Evolutionary conservation across 2,329 filamentous ascomycete species (phyloP), one percentile per base, ranked within the genome.

Genomic region (Eutypa lata): DNA sequence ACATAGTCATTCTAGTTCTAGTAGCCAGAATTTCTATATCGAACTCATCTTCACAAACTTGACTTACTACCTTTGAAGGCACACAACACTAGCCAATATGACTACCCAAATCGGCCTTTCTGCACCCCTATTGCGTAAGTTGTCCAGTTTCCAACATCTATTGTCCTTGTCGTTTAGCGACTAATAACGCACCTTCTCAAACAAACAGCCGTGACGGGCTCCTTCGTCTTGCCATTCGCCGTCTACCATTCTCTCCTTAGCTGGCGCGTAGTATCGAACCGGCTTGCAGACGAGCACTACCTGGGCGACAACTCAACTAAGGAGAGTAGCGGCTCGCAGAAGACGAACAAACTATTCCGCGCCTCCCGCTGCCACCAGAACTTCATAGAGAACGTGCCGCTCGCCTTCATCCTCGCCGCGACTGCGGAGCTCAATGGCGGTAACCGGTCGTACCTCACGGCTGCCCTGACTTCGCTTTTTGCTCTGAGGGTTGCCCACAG

Each of bases 351-450:
- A 49, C 57, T 69, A 38, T 64, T 60, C 52, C 52, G 66, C 21
- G 60, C 63, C 18, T 54, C 48, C 19, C 62, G 66, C 22, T 57
- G 59, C 53, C 65, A 70, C 50, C 51, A 57, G 46, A 69, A 68
- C 51, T 70, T 68, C 51, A 51, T 56, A 52, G 65, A 70, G 61
- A 64, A 68, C 52, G 66, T 68, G 31, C 67, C 66, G 10, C 53
- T 68, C 2, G 66, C 59, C n/a, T 55, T 70, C 35, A 51, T 55
- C 16, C 56, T 70, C 19, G 65, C 66, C 22, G 64, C 63, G 18
- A 52, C 65, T 18, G 66, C 60, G 38, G 67, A 69, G 58, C 58
- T 70, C 33, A 70, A 70, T 51, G 67, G 66, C 43, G 66, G 58
- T 14, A 62, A 60, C 55, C 62, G 61, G 38, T 60, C 53, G 46